Conservation (phyloP, 345 rosid genomes). For the Chamaenerion angustifolium region DNA sequence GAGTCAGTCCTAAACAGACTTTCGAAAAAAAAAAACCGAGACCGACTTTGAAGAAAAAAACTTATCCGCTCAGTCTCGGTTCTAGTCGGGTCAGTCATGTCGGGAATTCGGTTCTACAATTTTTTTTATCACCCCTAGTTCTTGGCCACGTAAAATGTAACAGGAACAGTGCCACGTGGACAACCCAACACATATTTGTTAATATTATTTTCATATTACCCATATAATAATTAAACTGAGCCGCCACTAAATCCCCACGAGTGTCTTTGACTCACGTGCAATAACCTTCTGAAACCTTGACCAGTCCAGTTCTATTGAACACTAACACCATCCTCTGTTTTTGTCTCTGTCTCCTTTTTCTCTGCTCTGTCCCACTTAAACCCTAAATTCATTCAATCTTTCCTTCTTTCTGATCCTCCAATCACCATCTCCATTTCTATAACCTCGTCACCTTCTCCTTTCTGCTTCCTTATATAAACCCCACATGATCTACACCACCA, state of each 20-base stretch:
- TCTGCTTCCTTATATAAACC: background rate
- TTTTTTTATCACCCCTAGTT: too few relatives aligned
- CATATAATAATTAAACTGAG: background rate
- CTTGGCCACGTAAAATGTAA: too few relatives aligned
- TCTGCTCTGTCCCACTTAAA: slow-evolving; percentile 16
- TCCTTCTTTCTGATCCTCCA: slow-evolving; percentile 7
- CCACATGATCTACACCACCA: background rate
- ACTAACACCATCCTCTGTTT: background rate
- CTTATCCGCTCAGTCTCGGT: too few relatives aligned
- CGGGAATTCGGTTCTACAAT: too few relatives aligned
- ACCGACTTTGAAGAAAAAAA: too few relatives aligned
- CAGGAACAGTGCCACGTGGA: background rate
- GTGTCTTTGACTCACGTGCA: slow-evolving; percentile 47
- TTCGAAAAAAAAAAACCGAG: too few relatives aligned
- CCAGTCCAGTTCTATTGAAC: background rate
- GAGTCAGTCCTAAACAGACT: too few relatives aligned
- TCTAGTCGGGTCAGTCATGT: too few relatives aligned
- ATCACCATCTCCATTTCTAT: background rate
- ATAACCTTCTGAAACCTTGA: too few relatives aligned
- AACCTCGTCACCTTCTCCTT: background rate
- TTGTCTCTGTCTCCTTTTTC: background rate
- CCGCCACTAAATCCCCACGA: slow-evolving; percentile 7
- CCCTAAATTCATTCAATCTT: slow-evolving; percentile 15
- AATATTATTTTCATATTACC: too few relatives aligned
- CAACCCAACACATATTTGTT: too few relatives aligned